Conservation (phyloP, 768 basidiomycete species). For the Macrolepiota dolichaula region DNA sequence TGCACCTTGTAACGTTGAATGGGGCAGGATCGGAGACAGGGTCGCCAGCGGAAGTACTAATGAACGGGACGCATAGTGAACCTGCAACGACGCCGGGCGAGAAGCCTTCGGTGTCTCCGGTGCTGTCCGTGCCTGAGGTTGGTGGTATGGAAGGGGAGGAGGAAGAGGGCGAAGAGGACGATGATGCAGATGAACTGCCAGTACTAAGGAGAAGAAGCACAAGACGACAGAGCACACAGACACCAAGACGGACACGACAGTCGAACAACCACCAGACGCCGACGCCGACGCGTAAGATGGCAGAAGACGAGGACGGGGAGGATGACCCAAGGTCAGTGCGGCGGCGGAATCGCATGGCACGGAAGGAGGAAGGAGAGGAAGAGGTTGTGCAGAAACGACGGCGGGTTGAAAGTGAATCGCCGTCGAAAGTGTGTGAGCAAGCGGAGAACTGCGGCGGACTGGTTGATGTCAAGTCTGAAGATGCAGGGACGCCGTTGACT, state of each 20-base stretch:
- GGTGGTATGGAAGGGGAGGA: not conserved
- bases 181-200: slow-evolving; percentile 12
- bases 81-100: not conserved
- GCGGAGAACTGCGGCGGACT: slow-evolving; percentile 16
- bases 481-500: slow-evolving; percentile 46
- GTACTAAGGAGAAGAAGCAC: not conserved
- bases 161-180: slow-evolving; percentile 20
- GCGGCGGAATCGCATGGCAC: not conserved
- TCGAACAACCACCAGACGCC: not conserved
- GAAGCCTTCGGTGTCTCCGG: not conserved
- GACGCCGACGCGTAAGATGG: not conserved
- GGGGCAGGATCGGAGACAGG: not conserved
- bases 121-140: not conserved
- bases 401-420: slow-evolving; percentile 4
- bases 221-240: slow-evolving; percentile 7
- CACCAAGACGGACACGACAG: slow-evolving; percentile 6
- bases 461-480: slow-evolving; percentile 41
- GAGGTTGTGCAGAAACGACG: slow-evolving; percentile 4
- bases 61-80: not conserved
- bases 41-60: not conserved
- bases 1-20: slow-evolving; percentile 2
- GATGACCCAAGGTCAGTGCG: slow-evolving; percentile 5
- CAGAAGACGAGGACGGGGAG: slow-evolving; percentile 11
- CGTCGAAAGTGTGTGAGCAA: slow-evolving; percentile 2
- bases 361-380: not conserved